phyloP scores from a whole-genome alignment of 2,329 filamentous ascomycete species.

The Atkinsonella texensis region DNA sequence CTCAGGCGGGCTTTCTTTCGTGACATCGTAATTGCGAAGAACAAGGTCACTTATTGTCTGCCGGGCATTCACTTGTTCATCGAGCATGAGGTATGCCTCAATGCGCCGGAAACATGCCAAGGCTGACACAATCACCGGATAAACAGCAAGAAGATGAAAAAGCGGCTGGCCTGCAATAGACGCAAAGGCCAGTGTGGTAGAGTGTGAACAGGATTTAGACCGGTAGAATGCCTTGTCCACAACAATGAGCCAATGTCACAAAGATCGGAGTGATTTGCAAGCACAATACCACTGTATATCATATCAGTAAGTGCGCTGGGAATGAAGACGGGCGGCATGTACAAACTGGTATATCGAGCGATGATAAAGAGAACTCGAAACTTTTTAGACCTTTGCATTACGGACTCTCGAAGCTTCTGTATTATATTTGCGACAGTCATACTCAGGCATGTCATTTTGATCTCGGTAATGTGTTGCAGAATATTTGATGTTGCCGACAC shows the following conservation, averaged over 20 bases:
- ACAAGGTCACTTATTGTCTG: neutral
- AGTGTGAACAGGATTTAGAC: neutral
- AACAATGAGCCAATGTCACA: neutral
- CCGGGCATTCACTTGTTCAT: neutral
- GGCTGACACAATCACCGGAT: neutral
- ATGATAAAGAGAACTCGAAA: neutral
- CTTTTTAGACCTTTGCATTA: neutral
- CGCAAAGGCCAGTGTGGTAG: neutral
- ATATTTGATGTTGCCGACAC: neutral
- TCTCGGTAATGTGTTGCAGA: neutral
- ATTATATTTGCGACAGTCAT: neutral
- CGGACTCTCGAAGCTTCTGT: neutral
- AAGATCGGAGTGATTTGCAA: neutral
- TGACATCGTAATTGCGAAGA: neutral
- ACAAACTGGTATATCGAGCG: neutral
- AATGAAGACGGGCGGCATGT: neutral
- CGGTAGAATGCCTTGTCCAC: neutral
- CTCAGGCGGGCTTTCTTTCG: neutral
- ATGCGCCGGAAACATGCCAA: neutral
- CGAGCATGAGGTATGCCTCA: neutral
- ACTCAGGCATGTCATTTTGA: neutral
- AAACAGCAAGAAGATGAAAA: neutral
- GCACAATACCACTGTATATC: neutral
- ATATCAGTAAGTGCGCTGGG: neutral
- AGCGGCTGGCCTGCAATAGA: neutral